These are phyloP conservation scores for Globisporangium alternatum DNA, from an alignment of 352 stramenopile genomes.

Conservation along the genomic window DNA sequence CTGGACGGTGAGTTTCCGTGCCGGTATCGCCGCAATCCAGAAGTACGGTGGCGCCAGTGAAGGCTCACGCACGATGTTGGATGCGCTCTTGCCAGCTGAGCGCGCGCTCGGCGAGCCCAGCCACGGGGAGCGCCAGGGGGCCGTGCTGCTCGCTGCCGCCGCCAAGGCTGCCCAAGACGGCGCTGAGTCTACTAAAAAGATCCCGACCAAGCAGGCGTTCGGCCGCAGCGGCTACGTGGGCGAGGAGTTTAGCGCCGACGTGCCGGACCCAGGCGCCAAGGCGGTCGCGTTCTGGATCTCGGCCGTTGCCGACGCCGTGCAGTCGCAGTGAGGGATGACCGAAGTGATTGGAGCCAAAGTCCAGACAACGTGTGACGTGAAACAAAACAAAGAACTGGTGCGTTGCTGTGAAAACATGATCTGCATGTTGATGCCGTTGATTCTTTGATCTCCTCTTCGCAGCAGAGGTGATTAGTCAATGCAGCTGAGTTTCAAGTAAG, in stretches of 20 bases:
- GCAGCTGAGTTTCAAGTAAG: too few relatives aligned
- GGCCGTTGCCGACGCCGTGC: conserved; percentile 46
- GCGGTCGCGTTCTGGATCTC: conserved; percentile 91
- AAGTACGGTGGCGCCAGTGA: conserved; percentile 93
- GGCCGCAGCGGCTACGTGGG: conserved; percentile 88
- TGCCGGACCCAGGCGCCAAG: conserved; percentile 93
- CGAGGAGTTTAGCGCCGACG: conserved; percentile 76
- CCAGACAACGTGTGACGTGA: not conserved
- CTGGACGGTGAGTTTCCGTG: conserved; percentile 55
- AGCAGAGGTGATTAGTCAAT: too few relatives aligned
- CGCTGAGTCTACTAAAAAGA: conserved; percentile 89
- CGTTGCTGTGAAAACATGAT: not conserved
- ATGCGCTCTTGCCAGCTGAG: conserved; percentile 91
- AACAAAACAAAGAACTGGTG: not conserved
- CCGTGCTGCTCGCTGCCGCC: conserved; percentile 40
- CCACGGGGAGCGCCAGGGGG: conserved; percentile 17
- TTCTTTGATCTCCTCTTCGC: not conserved
- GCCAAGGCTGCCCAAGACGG: conserved; percentile 78
- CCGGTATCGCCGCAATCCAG: conserved; percentile 78
- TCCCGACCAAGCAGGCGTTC: conserved; percentile 76
- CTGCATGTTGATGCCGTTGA: not conserved
- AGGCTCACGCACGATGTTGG: conserved; percentile 96
- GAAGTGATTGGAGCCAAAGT: not conserved
- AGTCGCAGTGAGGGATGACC: conserved; percentile 18
- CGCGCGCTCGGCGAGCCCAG: conserved; percentile 34